phyloP scores from a whole-genome alignment of 1,139 yeast genomes.

The Pichia norvegensis region DNA sequence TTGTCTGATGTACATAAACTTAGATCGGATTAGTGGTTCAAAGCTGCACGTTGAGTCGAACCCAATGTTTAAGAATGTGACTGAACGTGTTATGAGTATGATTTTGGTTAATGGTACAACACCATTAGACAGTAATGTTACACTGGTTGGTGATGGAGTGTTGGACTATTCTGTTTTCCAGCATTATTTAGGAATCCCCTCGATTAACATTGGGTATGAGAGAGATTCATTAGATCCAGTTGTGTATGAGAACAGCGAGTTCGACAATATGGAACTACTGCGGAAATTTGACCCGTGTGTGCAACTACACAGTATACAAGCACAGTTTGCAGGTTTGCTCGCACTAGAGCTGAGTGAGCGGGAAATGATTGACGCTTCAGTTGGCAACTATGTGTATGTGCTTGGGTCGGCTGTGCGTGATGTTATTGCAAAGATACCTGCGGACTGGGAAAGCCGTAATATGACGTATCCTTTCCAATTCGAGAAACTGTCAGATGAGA shows the following conservation, averaged over 20 bases:
- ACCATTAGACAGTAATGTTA: constrained; percentile 29
- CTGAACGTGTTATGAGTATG: constrained; percentile 30
- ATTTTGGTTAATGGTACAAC: constrained; percentile 28
- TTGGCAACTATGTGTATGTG: constrained; percentile 33
- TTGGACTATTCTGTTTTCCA: constrained; percentile 42
- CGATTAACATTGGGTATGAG: constrained; percentile 35
- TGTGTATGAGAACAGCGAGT: constrained; percentile 52
- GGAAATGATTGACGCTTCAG: constrained; percentile 40
- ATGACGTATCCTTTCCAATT: constrained; percentile 11
- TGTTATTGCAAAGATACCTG: constrained; percentile 29
- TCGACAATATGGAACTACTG: constrained; percentile 53
- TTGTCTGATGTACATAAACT: constrained; percentile 38
- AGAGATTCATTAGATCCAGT: constrained; percentile 35
- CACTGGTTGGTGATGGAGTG: constrained; percentile 29
- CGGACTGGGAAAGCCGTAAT: constrained; percentile 25
- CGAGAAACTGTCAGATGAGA: constrained; percentile 6
- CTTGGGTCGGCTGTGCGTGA: constrained; percentile 23
- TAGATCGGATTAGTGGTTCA: constrained; percentile 40
- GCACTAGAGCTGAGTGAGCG: constrained; percentile 46
- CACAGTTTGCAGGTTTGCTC: constrained; percentile 52
- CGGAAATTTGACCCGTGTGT: constrained; percentile 48
- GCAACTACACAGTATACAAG: constrained; percentile 45
- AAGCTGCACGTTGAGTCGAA: constrained; percentile 33
- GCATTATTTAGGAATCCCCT: constrained; percentile 43
- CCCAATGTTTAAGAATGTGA: constrained; percentile 34